A percentile compares a stretch with the other conserved stretches of the same genome.
Evolutionary conservation across 768 basidiomycete genomes (phyloP).

Genomic region (Cantharellus cinnabarinus): DNA sequence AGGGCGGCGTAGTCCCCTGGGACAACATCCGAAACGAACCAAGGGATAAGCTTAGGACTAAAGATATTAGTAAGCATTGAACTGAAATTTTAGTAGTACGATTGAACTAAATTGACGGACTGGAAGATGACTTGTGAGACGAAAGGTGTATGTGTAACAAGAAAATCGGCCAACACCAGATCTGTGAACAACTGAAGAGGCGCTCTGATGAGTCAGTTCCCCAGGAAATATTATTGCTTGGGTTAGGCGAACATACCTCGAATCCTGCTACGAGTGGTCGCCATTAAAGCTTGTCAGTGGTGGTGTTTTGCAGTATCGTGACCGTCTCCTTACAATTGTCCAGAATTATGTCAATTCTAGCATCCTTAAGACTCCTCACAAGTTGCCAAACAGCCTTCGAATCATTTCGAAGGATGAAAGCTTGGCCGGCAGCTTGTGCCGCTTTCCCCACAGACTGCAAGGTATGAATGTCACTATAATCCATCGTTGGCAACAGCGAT

Average conservation of each 20-base stretch:
- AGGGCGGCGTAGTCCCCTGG: conserved; percentile 61
- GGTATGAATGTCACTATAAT: conserved; percentile 53
- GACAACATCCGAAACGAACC: conserved; percentile 93
- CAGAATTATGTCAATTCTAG: conserved; percentile 63
- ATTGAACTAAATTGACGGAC: conserved; percentile 24
- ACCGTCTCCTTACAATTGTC: conserved; percentile 52
- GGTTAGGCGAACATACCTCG: conserved; percentile 31
- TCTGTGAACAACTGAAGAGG: conserved; percentile 65
- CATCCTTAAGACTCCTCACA: conserved; percentile 31
- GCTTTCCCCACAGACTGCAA: conserved; percentile 57
- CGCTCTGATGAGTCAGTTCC: background rate
- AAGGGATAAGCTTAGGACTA: conserved; percentile 86
- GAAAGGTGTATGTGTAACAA: conserved; percentile 74
- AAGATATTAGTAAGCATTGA: background rate
- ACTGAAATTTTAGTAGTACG: conserved; percentile 1
- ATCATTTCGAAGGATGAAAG: conserved; percentile 74
- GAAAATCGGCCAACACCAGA: conserved; percentile 78
- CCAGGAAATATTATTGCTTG: background rate
- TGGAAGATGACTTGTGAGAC: conserved; percentile 75
- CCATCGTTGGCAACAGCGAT: conserved; percentile 71
- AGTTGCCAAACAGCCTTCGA: conserved; percentile 55
- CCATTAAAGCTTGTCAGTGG: background rate
- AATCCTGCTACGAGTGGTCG: conserved; percentile 46
- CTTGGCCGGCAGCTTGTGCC: conserved; percentile 54
- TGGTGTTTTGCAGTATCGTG: background rate